phyloP scores from a whole-genome alignment of 345 rosid genomes.

The rapeseed (Brassica napus) region DNA sequence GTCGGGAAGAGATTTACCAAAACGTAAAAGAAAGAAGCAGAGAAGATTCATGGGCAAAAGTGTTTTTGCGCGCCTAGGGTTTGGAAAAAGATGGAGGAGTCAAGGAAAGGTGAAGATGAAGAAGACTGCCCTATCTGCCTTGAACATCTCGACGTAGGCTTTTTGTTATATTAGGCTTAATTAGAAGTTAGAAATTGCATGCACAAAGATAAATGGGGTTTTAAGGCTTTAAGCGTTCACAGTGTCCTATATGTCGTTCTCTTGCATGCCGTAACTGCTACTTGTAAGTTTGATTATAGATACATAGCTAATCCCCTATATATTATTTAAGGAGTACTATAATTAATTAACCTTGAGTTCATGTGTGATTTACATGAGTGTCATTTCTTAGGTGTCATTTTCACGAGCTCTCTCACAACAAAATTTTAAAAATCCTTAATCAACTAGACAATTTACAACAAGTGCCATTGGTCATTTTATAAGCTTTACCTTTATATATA shows the following conservation, averaged over 20 bases:
- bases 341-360: too few species aligned
- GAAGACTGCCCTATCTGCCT: constrained; percentile 2
- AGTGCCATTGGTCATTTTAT: too few species aligned
- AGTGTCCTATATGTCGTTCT: neutral
- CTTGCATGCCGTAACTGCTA: neutral
- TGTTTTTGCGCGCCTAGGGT: neutral
- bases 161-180: constrained; percentile 3
- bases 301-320: neutral
- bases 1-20: neutral
- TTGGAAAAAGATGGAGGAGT: neutral
- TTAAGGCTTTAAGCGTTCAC: neutral
- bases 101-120: neutral
- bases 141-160: neutral
- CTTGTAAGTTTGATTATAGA: neutral
- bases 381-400: too few species aligned
- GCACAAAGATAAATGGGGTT: constrained; percentile 7
- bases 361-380: too few species aligned
- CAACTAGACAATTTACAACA: too few species aligned
- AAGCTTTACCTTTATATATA: too few species aligned
- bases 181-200: neutral
- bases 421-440: too few species aligned
- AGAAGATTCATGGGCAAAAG: neutral
- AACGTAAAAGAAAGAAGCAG: neutral
- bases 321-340: too few species aligned
- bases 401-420: too few species aligned